phyloP scores from a whole-genome alignment of 2,329 filamentous ascomycete species.

The Diaporthe citriasiana region DNA sequence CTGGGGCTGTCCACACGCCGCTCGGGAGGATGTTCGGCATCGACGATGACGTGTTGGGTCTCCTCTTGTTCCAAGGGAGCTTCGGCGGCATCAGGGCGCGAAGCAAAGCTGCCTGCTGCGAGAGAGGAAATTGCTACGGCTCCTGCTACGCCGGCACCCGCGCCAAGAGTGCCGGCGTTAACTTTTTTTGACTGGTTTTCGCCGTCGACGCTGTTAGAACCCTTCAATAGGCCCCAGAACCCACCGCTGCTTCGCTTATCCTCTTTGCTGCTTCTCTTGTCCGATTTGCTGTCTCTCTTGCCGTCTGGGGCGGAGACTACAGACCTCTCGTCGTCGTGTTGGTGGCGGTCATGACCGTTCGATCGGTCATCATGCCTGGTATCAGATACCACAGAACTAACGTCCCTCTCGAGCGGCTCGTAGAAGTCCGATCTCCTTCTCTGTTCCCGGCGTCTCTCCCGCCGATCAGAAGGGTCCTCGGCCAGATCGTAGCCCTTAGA shows the following conservation, averaged over 20 bases:
- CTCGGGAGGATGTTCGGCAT: constrained; percentile 27
- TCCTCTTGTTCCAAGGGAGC: constrained; percentile 54
- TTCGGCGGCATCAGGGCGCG: constrained; percentile 63
- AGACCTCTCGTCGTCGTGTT: constrained; percentile 62
- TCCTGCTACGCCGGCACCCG: constrained; percentile 75
- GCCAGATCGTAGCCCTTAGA: constrained; percentile 52
- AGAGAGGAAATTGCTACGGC: constrained; percentile 56
- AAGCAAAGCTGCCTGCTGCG: constrained; percentile 52
- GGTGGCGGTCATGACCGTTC: constrained; percentile 52
- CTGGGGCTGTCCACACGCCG: constrained; percentile 42
- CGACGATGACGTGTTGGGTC: constrained; percentile 36
- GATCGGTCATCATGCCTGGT: constrained; percentile 52
- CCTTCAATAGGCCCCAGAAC: constrained; percentile 65
- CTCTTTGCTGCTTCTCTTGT: constrained; percentile 55
- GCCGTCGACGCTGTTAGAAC: constrained; percentile 54
- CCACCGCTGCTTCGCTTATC: constrained; percentile 59
- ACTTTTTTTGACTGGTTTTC: constrained; percentile 63
- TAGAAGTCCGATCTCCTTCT: constrained; percentile 50
- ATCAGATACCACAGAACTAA: constrained; percentile 65
- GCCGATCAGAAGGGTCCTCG: constrained; percentile 57
- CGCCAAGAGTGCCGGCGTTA: constrained; percentile 79
- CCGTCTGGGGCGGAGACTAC: constrained; percentile 57
- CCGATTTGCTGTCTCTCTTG: constrained; percentile 52
- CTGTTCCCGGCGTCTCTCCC: constrained; percentile 52
- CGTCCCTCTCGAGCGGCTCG: constrained; percentile 59